Conservation (phyloP, 176 grass and related monocot genomes). For the Leersia perrieri region DNA sequence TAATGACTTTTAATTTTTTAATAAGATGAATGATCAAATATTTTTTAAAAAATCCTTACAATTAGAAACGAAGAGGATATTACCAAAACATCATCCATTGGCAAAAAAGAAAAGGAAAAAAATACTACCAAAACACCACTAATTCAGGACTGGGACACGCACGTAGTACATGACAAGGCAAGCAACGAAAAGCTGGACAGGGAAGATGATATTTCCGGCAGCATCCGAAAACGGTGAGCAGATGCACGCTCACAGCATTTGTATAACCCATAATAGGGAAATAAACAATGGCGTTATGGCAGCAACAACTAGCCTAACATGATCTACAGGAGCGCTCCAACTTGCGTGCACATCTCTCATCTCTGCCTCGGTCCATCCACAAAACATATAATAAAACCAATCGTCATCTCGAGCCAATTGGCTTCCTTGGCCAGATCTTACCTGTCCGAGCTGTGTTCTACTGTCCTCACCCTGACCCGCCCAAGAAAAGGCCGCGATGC, state of each 20-base stretch:
- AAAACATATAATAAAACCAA: background rate
- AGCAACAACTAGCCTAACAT: background rate
- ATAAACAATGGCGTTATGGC: background rate
- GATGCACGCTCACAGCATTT: background rate
- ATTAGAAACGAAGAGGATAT: too few relatives aligned
- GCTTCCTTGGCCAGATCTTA: background rate
- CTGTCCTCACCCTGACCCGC: background rate
- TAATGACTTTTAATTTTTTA: too few relatives aligned
- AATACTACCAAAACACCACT: too few relatives aligned
- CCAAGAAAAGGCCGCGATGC: background rate
- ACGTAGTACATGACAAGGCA: too few relatives aligned
- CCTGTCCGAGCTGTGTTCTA: constrained; percentile 24
- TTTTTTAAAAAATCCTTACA: too few relatives aligned
- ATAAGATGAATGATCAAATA: too few relatives aligned
- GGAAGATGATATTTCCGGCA: too few relatives aligned
- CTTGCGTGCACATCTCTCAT: background rate
- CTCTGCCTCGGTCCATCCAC: background rate
- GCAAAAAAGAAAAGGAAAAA: too few relatives aligned
- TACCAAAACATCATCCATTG: too few relatives aligned
- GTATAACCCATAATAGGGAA: background rate
- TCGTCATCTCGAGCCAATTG: background rate
- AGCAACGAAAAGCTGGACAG: too few relatives aligned
- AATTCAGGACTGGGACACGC: background rate
- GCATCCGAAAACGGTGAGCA: background rate
- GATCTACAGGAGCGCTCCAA: background rate